Conservation (phyloP, 306 rosid species). For the Sesbania bispinosa region DNA sequence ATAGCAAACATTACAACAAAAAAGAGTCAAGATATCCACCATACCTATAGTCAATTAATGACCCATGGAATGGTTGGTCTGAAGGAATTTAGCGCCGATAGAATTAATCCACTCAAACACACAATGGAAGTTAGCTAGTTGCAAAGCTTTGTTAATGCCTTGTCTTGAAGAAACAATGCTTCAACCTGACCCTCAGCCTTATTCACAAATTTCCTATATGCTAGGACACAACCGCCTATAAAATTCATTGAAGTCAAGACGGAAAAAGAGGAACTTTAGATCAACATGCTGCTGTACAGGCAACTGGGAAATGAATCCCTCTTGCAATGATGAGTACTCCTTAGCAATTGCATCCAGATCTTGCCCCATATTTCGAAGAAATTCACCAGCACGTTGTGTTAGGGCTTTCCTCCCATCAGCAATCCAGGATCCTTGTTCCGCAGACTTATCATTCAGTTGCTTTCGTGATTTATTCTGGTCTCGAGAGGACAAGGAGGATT, state of each 20-base stretch:
- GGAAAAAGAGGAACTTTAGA: slow-evolving; percentile 90
- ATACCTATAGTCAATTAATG: slow-evolving; percentile 49
- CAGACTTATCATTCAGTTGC: slow-evolving; percentile 38
- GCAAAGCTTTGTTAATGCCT: slow-evolving; percentile 32
- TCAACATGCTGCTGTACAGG: slow-evolving; percentile 97
- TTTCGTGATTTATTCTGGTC: slow-evolving; percentile 58
- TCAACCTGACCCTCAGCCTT: slow-evolving; percentile 24
- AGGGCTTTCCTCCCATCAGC: slow-evolving; percentile 90
- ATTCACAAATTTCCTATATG: slow-evolving; percentile 36
- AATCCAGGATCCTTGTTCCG: slow-evolving; percentile 67
- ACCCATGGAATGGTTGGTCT: slow-evolving; percentile 32
- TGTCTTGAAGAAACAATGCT: slow-evolving; percentile 27
- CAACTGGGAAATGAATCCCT: slow-evolving; percentile 87
- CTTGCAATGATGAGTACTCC: slow-evolving; percentile 83
- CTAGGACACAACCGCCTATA: slow-evolving; percentile 62
- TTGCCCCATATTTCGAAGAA: slow-evolving; percentile 71
- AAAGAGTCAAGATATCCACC: neutral
- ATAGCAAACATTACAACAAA: neutral
- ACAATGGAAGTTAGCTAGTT: slow-evolving; percentile 25
- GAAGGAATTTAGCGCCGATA: slow-evolving; percentile 42
- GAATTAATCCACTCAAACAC: slow-evolving; percentile 32
- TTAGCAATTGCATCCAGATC: slow-evolving; percentile 75
- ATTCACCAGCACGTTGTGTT: slow-evolving; percentile 79
- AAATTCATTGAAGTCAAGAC: slow-evolving; percentile 93
- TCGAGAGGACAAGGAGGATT: slow-evolving; percentile 58